Percentiles rank a stretch among this genome's conserved stretches.
Evolutionary conservation across 2,329 filamentous ascomycete genomes (phyloP).

Genomic region (Botrytis aclada): DNA sequence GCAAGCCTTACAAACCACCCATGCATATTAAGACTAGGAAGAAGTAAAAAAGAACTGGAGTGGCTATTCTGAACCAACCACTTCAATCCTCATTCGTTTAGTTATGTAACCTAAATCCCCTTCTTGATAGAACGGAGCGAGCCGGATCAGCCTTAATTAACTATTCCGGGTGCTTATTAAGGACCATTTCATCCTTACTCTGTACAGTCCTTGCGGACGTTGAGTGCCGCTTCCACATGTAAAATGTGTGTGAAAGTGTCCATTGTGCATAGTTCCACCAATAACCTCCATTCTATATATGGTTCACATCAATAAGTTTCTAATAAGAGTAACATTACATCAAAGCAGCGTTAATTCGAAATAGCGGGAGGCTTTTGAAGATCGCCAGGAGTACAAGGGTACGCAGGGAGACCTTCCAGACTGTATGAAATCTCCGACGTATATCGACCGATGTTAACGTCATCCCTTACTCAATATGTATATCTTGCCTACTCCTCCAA

Average conservation of each 20-base stretch:
- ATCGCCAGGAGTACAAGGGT: background rate
- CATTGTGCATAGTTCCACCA: background rate
- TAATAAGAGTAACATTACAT: background rate
- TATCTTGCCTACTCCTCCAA: slow-evolving; percentile 2
- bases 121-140: slow-evolving; percentile 8
- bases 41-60: background rate
- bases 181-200: background rate
- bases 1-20: background rate
- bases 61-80: background rate
- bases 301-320: background rate
- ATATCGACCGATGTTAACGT: background rate
- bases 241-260: background rate
- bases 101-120: background rate
- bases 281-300: background rate
- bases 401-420: background rate
- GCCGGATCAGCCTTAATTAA: slow-evolving; percentile 7
- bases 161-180: background rate
- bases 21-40: background rate
- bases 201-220: background rate
- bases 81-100: background rate
- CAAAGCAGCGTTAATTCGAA: background rate
- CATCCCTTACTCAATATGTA: slow-evolving; percentile 7
- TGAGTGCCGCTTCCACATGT: background rate
- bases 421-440: background rate
- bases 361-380: background rate